Conservation (phyloP, 805 yeast species). For the Candida loeiensis region DNA sequence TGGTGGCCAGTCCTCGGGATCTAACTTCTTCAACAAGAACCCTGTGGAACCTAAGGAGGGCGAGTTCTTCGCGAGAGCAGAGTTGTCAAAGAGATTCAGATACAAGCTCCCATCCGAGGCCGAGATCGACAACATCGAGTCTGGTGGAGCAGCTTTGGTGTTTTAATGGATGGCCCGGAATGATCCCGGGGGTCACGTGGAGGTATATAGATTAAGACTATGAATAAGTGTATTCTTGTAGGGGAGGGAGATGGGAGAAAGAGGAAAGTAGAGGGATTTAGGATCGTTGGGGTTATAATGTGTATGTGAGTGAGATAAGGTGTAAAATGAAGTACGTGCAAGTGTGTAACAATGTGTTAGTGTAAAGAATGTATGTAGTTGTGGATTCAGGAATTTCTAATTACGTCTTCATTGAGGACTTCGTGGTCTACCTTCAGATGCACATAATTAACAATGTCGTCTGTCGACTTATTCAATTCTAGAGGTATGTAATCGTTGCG, state of each 20-base stretch:
- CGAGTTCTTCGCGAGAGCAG: slow-evolving; percentile 51
- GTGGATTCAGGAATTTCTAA: no score
- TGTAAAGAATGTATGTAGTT: no score
- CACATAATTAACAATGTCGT: no score
- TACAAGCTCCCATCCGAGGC: slow-evolving; percentile 55
- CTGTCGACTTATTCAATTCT: no score
- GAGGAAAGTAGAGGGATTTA: background rate
- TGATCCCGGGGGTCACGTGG: background rate
- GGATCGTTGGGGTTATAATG: no score
- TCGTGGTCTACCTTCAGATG: no score
- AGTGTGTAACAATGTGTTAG: no score
- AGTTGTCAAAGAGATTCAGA: slow-evolving; percentile 73
- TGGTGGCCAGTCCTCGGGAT: slow-evolving; percentile 13
- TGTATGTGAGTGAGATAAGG: no score
- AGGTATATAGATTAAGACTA: background rate
- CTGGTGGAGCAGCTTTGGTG: slow-evolving; percentile 76
- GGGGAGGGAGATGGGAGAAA: background rate
- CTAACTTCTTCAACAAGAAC: slow-evolving; percentile 23
- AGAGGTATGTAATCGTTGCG: no score
- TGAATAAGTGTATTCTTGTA: no score
- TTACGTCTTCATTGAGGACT: no score
- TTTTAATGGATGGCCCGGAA: slow-evolving; percentile 24
- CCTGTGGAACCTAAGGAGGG: slow-evolving; percentile 42
- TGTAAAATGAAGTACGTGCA: no score
- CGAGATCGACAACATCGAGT: slow-evolving; percentile 74